Evolutionary conservation across 371 early-diverging fungal species (phyloP).

Genomic region (Mucor circinelloides): DNA sequence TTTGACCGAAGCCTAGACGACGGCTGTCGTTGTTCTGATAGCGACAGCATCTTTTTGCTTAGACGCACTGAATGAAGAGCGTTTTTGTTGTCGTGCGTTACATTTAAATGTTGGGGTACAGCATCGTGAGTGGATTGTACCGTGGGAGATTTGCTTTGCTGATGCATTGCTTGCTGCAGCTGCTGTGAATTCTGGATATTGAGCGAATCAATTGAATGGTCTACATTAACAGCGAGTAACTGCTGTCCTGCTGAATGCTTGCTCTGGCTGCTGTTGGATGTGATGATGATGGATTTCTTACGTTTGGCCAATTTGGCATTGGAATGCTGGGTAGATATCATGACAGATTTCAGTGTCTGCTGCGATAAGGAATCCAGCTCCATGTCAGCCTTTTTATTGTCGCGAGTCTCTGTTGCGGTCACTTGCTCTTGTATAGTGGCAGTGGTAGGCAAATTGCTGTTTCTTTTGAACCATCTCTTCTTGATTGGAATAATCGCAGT

Average conservation of each 20-base stretch:
- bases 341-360: constrained; percentile 21
- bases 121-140: neutral
- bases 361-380: constrained; percentile 21
- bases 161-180: neutral
- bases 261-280: neutral
- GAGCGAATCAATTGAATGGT: constrained; percentile 10
- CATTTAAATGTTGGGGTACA: neutral
- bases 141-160: constrained; percentile 7
- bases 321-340: constrained; percentile 2
- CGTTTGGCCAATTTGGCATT: constrained; percentile 5
- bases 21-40: constrained; percentile 4
- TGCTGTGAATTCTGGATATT: neutral
- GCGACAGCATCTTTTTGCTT: constrained; percentile 19
- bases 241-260: neutral
- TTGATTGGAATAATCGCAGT: neutral
- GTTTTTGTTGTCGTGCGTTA: constrained; percentile 1
- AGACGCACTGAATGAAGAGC: constrained; percentile 18
- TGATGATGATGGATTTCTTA: neutral
- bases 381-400: neutral
- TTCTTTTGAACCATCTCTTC: constrained; percentile 24
- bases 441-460: neutral
- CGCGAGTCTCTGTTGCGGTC: neutral
- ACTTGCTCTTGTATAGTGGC: neutral
- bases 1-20: constrained; percentile 20
- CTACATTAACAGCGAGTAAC: constrained; percentile 9